Base-by-base conservation (phyloP, 2,329 filamentous ascomycete species). In the Penicillium sp. region DNA sequence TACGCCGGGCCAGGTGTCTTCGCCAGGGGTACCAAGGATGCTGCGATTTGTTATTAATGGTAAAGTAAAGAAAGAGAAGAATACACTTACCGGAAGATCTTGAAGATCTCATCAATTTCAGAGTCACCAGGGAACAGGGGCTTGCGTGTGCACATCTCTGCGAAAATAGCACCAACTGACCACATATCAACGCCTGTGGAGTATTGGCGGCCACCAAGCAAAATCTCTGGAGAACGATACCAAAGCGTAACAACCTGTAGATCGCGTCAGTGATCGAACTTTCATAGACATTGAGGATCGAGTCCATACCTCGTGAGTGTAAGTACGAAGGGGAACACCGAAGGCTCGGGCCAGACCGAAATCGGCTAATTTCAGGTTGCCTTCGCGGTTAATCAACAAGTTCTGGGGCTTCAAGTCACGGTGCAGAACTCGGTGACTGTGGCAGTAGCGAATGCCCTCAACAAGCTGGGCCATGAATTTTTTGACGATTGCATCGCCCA, bases 171-270 rank as follows among this genome's bases (percentile, higher is more conserved):
- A 58, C 91, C 91, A 46, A 92, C 87, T 30, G 90, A 94, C 91
- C 91, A 96, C 89, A 96, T 96, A 69, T 96, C 91, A 39, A 96
- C 91, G 53, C 91, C 91, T 13, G 91, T 96, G 13, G 90, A 94
- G 77, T 96, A 96, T 73, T 96, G 91, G 48, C 91, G 86, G 53
- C 91, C 91, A 70, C 91, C 91, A 1, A 96, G 84, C 18, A 96
- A 81, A 74, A 96, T 95, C 73, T 96, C 91, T 1, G 91, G 91
- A 8, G 91, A 84, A 58, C 92, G 88, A 73, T 96, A 96, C 91
- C 91, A 96, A 54, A 96, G 81, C 1, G 91, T 96, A 56, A 96
- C 91, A 57, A 96, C 91, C 82, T 85, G 62, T 38, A 32, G 1
- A 23, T 3, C 10, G n/a, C 13, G 18, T 67, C 32, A 67, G 54